Conservation (phyloP, 108 stramenopile species). For the Skeletonema grethae region DNA sequence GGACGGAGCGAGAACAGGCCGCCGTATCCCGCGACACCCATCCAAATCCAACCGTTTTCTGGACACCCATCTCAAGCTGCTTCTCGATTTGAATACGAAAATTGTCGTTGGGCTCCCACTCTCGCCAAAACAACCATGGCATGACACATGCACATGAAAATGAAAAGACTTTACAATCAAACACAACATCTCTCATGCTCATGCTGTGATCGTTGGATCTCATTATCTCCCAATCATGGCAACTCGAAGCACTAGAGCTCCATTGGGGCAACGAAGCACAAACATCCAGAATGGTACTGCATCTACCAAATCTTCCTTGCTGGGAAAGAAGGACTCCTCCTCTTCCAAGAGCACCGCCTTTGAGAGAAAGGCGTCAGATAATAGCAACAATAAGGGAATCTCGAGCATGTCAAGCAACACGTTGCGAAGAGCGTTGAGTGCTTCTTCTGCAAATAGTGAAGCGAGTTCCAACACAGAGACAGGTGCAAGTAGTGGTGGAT, state of each 20-base stretch:
- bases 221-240: slow-evolving; percentile 1
- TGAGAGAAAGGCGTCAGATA: not conserved
- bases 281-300: slow-evolving; percentile 19
- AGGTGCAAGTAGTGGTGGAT: not conserved
- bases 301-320: slow-evolving; percentile 13
- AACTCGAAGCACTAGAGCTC: slow-evolving; percentile 27
- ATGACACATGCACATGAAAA: not conserved
- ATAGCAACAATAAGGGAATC: slow-evolving; percentile 35
- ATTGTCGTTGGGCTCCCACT: not conserved
- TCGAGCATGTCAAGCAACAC: slow-evolving; percentile 44
- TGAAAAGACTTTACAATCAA: not conserved
- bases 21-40: not conserved
- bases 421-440: slow-evolving; percentile 23
- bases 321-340: slow-evolving; percentile 24
- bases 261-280: slow-evolving; percentile 21
- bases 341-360: slow-evolving; percentile 12
- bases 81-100: slow-evolving; percentile 2
- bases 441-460: slow-evolving; percentile 11
- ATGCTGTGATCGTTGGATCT: not conserved
- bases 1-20: not conserved
- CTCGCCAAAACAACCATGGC: slow-evolving; percentile 2
- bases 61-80: not conserved
- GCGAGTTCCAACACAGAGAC: slow-evolving; percentile 9
- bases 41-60: not conserved
- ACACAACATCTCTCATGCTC: not conserved